Percentiles rank a stretch among this genome's conserved stretches.
Evolutionary conservation across 2,329 filamentous ascomycete genomes (phyloP).

Genomic region (Exophiala spinifera): DNA sequence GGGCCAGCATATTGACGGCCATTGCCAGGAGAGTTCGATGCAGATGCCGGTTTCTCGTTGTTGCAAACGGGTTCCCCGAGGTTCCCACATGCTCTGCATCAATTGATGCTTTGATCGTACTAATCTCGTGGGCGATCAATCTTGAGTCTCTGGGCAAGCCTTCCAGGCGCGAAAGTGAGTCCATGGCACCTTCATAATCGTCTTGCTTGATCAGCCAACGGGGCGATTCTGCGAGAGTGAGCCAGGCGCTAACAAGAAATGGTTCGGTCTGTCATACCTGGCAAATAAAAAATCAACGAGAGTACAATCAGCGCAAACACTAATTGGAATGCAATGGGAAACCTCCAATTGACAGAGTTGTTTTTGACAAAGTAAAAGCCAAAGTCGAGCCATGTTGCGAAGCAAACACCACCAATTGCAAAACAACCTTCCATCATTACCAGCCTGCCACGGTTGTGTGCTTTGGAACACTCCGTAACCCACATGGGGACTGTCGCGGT

Average conservation of each 20-base stretch:
- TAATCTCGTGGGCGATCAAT: too few relatives aligned
- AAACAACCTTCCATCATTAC: constrained; percentile 38
- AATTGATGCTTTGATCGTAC: too few relatives aligned
- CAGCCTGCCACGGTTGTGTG: constrained; percentile 38
- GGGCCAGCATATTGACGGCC: too few relatives aligned
- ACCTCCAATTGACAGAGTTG: constrained; percentile 44
- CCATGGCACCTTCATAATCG: constrained; percentile 33
- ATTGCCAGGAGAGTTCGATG: too few relatives aligned
- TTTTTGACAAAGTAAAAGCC: constrained; percentile 47
- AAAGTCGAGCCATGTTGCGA: constrained; percentile 53
- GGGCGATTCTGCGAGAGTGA: constrained; percentile 40
- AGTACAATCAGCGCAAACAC: too few relatives aligned
- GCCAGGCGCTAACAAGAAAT: constrained; percentile 50
- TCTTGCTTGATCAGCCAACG: constrained; percentile 46
- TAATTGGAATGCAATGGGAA: constrained; percentile 44
- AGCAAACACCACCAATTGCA: constrained; percentile 48
- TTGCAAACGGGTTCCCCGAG: too few relatives aligned
- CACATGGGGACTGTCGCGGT: constrained; percentile 50
- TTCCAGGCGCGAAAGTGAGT: constrained; percentile 30
- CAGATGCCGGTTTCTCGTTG: too few relatives aligned
- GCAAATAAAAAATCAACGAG: too few relatives aligned
- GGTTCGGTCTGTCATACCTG: too few relatives aligned
- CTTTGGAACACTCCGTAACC: constrained; percentile 49
- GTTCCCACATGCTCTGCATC: too few relatives aligned
- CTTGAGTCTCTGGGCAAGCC: too few relatives aligned